phyloP scores from a whole-genome alignment of 495 filamentous ascomycete genomes.

The Trichocladium uniseriatum region DNA sequence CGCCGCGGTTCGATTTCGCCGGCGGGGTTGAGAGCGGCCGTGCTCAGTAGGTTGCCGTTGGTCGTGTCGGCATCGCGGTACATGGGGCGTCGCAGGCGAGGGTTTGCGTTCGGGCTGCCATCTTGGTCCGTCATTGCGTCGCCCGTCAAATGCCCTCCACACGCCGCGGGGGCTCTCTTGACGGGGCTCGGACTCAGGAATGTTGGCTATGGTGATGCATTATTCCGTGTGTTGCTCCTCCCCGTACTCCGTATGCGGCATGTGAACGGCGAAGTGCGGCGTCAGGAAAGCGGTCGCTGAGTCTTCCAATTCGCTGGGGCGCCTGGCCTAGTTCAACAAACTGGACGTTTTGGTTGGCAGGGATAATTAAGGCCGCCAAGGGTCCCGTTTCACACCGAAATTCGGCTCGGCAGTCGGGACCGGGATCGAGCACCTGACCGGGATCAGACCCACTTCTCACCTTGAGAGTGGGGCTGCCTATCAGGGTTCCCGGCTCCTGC shows the following conservation, averaged over 20 bases:
- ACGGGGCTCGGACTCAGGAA: conserved; percentile 1
- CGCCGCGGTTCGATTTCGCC: conserved; percentile 14
- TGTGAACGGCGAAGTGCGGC: conserved; percentile 1
- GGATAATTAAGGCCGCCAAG: not conserved
- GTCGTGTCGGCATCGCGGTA: conserved; percentile 18
- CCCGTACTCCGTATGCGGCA: no score
- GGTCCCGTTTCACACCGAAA: not conserved
- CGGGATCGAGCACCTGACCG: no score
- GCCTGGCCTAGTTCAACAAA: not conserved
- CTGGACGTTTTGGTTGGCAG: not conserved
- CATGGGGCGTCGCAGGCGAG: conserved; percentile 15
- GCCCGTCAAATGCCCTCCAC: conserved; percentile 10
- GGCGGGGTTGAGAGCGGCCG: conserved; percentile 12
- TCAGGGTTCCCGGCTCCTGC: no score
- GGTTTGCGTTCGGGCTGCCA: conserved; percentile 16
- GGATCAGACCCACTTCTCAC: no score
- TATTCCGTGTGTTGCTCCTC: not conserved
- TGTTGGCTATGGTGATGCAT: conserved; percentile 1
- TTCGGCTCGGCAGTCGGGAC: conserved; percentile 9
- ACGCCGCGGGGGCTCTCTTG: not conserved
- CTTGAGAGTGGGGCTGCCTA: no score
- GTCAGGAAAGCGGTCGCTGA: not conserved
- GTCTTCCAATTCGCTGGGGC: conserved; percentile 2
- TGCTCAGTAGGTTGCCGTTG: conserved; percentile 14
- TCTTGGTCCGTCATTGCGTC: conserved; percentile 22